Evolutionary conservation across 2,329 filamentous ascomycete species (phyloP).

Genomic region (Colletotrichum caudatum): DNA sequence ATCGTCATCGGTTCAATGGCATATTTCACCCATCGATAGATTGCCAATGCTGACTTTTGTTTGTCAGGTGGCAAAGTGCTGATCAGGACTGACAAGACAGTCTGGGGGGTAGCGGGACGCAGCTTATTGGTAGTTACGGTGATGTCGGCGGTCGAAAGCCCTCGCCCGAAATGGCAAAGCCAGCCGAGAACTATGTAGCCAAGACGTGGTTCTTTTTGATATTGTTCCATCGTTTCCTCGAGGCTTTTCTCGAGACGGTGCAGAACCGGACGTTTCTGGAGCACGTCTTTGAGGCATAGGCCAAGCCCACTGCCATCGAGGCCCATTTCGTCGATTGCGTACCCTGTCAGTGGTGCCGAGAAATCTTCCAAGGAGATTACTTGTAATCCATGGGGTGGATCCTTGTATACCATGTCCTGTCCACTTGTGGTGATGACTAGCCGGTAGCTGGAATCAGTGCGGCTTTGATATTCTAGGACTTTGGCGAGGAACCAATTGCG

Average conservation of each 20-base stretch:
- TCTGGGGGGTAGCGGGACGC: neutral
- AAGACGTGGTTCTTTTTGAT: neutral
- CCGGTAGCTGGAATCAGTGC: neutral
- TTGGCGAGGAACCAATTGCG: neutral
- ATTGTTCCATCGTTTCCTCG: neutral
- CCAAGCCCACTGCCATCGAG: neutral
- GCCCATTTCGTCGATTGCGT: slow-evolving; percentile 1
- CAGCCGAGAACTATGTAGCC: neutral
- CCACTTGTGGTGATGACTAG: neutral
- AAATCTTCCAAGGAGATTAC: neutral
- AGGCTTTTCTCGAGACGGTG: neutral
- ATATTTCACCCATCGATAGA: slow-evolving; percentile 4
- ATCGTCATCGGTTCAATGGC: neutral
- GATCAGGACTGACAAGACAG: neutral
- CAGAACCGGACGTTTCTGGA: neutral
- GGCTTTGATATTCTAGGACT: neutral
- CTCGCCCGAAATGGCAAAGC: slow-evolving; percentile 1
- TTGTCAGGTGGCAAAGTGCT: neutral
- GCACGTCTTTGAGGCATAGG: neutral
- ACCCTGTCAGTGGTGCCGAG: neutral
- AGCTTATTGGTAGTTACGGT: neutral
- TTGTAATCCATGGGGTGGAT: neutral
- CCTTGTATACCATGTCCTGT: neutral
- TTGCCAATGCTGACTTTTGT: neutral
- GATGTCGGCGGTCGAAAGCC: neutral